A percentile compares a stretch with the other conserved stretches of the same genome.
Conservation (phyloP, 2,329 filamentous ascomycete species). For the Clarireedia paspali region DNA sequence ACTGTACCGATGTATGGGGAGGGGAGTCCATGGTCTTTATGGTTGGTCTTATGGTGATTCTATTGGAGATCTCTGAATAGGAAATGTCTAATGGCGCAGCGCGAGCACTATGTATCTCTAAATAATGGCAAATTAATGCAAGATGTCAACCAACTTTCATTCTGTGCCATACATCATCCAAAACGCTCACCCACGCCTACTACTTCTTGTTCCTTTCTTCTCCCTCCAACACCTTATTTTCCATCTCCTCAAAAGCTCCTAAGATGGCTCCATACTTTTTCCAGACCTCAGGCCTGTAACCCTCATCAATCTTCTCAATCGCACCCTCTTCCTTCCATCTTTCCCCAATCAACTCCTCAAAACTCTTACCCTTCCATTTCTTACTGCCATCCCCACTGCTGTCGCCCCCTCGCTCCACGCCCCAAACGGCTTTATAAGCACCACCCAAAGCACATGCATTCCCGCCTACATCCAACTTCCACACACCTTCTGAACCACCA, state of each 20-base stretch:
- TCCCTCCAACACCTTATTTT: conserved; percentile 52
- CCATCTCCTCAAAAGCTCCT: conserved; percentile 69
- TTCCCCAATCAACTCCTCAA: conserved; percentile 77
- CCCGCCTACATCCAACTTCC: conserved; percentile 85
- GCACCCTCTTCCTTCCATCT: conserved; percentile 83
- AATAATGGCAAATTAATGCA: neutral
- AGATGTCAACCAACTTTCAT: neutral
- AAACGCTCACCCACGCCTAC: neutral
- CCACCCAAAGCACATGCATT: conserved; percentile 92
- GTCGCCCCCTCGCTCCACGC: conserved; percentile 52
- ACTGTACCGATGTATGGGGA: too few relatives aligned
- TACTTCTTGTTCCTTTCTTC: conserved; percentile 21
- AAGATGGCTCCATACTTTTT: conserved; percentile 71
- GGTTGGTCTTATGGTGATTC: too few relatives aligned
- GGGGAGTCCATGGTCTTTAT: too few relatives aligned
- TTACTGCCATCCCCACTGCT: neutral
- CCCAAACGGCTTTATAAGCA: conserved; percentile 96
- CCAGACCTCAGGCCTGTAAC: conserved; percentile 69
- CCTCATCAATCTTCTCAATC: conserved; percentile 73
- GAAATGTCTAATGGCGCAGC: too few relatives aligned
- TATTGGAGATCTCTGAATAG: too few relatives aligned
- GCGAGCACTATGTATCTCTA: neutral
- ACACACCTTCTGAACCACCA: conserved; percentile 83
- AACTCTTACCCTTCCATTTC: conserved; percentile 51
- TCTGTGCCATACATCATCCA: neutral